Evolutionary conservation across 2,329 filamentous ascomycete genomes (phyloP), one percentile per base, ranked within the genome.

Genomic region (Fusarium xylarioides): DNA sequence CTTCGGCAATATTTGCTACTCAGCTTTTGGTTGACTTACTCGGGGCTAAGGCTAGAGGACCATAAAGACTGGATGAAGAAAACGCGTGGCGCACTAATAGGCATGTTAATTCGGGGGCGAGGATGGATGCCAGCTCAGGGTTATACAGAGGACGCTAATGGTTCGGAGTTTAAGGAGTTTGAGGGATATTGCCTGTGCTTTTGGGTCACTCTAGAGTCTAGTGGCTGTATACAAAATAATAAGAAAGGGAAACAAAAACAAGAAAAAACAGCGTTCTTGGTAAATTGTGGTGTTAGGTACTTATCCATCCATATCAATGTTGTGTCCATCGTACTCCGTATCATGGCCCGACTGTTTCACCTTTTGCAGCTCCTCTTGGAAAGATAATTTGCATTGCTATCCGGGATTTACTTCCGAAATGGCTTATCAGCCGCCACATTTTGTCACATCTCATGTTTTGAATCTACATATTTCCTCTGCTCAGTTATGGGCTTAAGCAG

Each of bases 41-140:
- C 49, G 50, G 62, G 57, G 54, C 62, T 58, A 74, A 74, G 66
- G 70, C 62, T 68, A 74, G 66, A 71, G 38, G 58, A 57, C 57
- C 57, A 47, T 50, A 28, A 35, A 53, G 35, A 32, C 55, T 55
- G 40, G 70, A 60, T 40, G 63, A 63, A 46, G 68, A 68, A 74
- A 68, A 54, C 35, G 58, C 60, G 63, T 37, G 54, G 70, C 55
- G 71, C 52, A 71, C 53, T 59, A 64, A 64, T 58, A 60, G 47
- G 66, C 70, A 60, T 30, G 57, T 65, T 61, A n/a, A 52, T 55
- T 40, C 52, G 46, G 47, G 67, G 49, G 63, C 38, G 49, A 63
- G 66, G 50, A 46, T 60, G 62, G 54, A 70, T 54, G 69, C 49
- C 37, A 53, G 55, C 50, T 43, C 50, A 44, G 30, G 69, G 28